Percentiles rank a stretch among this genome's conserved stretches.
These are phyloP conservation scores for Arthrobotrys sphaeroides DNA, from an alignment of 2,329 filamentous ascomycete genomes.

Conservation along the genomic window DNA sequence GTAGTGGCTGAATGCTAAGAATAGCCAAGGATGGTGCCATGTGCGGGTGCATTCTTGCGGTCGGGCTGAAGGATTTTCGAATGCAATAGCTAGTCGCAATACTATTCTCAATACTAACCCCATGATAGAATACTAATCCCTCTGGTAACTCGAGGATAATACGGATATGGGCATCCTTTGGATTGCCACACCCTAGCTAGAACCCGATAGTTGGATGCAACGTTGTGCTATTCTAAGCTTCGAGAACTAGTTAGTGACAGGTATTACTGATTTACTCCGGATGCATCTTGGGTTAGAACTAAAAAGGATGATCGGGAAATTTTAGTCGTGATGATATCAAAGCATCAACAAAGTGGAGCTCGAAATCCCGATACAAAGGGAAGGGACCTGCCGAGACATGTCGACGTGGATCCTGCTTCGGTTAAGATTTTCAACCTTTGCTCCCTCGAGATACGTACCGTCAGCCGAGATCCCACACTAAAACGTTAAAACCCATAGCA, in stretches of 20 bases:
- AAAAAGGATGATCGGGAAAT: constrained; percentile 9
- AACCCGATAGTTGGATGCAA: constrained; percentile 23
- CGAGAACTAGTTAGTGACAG: not conserved
- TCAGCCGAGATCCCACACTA: too few relatives aligned
- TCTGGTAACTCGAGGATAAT: not conserved
- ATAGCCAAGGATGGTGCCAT: constrained; percentile 41
- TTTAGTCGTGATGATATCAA: constrained; percentile 12
- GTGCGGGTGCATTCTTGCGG: not conserved
- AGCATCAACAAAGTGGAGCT: not conserved
- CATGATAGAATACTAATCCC: not conserved
- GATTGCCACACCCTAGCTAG: not conserved
- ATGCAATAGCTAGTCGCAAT: too few relatives aligned
- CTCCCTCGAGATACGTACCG: too few relatives aligned
- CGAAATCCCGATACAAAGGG: not conserved
- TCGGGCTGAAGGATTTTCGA: constrained; percentile 2
- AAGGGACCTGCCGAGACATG: not conserved
- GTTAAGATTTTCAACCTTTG: not conserved
- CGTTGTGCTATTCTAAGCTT: constrained; percentile 27
- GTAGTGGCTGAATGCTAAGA: constrained; percentile 42
- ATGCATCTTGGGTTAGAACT: not conserved
- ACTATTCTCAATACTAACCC: not conserved
- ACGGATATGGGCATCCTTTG: not conserved
- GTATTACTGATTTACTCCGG: not conserved
- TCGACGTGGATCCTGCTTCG: not conserved
- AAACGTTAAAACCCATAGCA: too few relatives aligned